phyloP scores from a whole-genome alignment of 2,329 filamentous ascomycete species.

The Nemania bipapillata region DNA sequence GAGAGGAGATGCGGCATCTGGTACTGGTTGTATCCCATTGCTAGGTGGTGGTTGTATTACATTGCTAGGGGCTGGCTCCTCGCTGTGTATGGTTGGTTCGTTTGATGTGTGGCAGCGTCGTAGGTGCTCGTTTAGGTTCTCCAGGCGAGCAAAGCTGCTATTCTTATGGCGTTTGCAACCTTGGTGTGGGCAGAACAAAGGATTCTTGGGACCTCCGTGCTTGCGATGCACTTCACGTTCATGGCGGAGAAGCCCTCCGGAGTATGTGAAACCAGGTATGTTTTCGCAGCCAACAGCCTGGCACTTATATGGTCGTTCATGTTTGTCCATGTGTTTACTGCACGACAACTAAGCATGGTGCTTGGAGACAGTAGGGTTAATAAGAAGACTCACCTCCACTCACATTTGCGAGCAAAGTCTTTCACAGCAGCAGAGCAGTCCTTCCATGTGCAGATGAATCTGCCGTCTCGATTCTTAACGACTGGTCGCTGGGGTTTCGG shows the following conservation, averaged over 20 bases:
- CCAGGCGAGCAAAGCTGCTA: constrained; percentile 89
- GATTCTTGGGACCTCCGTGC: constrained; percentile 87
- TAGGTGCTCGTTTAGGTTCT: constrained; percentile 93
- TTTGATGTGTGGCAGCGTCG: constrained; percentile 79
- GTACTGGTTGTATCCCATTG: not conserved
- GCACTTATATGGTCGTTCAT: constrained; percentile 92
- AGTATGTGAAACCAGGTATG: constrained; percentile 93
- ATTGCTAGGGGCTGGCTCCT: constrained; percentile 45
- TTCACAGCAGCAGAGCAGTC: constrained; percentile 71
- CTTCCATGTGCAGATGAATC: constrained; percentile 77
- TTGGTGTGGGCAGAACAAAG: constrained; percentile 83
- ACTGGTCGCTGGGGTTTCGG: constrained; percentile 68
- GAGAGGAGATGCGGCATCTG: constrained; percentile 9
- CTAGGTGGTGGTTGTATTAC: not conserved
- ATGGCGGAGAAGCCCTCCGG: constrained; percentile 86
- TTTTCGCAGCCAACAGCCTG: constrained; percentile 85
- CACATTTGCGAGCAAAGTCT: constrained; percentile 83
- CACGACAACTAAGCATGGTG: constrained; percentile 39
- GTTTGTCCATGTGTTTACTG: constrained; percentile 98
- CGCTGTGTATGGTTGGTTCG: constrained; percentile 49
- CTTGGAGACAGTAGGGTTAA: not conserved
- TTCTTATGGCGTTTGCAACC: constrained; percentile 89
- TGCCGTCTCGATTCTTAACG: constrained; percentile 74
- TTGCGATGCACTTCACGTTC: constrained; percentile 93
- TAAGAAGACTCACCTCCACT: constrained; percentile 82